Evolutionary conservation across 2,329 filamentous ascomycete genomes (phyloP).

Genomic region (Colletotrichum melonis): DNA sequence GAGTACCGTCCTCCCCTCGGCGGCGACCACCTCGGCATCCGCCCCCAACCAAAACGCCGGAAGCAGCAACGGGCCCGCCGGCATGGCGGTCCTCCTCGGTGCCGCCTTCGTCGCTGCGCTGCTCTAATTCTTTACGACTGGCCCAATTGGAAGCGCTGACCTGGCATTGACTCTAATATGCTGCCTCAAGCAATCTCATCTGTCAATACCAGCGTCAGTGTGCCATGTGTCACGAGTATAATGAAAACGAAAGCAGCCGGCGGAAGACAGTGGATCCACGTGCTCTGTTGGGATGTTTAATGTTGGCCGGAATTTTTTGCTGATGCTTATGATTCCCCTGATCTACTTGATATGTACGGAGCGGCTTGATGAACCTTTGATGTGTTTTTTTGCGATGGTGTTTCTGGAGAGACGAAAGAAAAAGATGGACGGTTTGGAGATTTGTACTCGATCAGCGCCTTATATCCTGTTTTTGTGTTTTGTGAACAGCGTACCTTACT

Average conservation of each 20-base stretch:
- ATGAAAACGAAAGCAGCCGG: constrained; percentile 25
- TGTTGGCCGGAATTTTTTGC: constrained; percentile 25
- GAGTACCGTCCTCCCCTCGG: not conserved
- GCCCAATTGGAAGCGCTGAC: constrained; percentile 32
- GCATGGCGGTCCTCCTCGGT: constrained; percentile 31
- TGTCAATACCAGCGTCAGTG: not conserved
- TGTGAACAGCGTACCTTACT: not conserved
- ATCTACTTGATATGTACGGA: constrained; percentile 24
- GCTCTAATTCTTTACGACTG: constrained; percentile 28
- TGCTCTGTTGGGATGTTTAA: constrained; percentile 37
- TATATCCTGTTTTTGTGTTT: constrained; percentile 20
- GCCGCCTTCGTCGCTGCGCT: constrained; percentile 34
- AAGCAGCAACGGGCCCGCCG: constrained; percentile 22
- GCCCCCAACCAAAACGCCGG: constrained; percentile 18
- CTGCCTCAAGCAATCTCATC: not conserved
- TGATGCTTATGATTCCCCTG: constrained; percentile 33
- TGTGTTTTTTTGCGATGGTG: constrained; percentile 6
- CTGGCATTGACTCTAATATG: not conserved
- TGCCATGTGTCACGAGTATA: constrained; percentile 36
- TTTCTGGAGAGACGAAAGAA: constrained; percentile 14
- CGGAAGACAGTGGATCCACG: not conserved
- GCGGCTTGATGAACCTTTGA: constrained; percentile 26
- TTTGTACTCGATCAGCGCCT: constrained; percentile 23
- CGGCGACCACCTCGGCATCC: not conserved
- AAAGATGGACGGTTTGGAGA: constrained; percentile 20